phyloP scores from a whole-genome alignment of 2,329 filamentous ascomycete species.

The Coniochaeta sp. region DNA sequence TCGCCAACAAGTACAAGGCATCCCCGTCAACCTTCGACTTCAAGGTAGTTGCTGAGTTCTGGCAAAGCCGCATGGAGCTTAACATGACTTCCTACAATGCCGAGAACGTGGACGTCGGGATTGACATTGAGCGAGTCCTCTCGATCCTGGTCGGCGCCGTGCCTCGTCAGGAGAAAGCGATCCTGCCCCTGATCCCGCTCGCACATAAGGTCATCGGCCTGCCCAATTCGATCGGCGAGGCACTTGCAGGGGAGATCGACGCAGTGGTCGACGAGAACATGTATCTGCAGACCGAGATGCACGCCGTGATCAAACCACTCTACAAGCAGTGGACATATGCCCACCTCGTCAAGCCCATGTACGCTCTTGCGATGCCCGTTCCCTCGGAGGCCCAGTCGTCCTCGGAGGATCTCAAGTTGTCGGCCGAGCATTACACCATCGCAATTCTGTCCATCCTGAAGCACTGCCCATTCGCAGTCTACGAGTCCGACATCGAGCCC shows the following conservation, averaged over 20 bases:
- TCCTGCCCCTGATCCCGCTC: slow-evolving; percentile 19
- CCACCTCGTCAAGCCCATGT: slow-evolving; percentile 36
- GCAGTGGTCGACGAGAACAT: slow-evolving; percentile 31
- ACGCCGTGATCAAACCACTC: slow-evolving; percentile 35
- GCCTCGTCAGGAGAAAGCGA: slow-evolving; percentile 24
- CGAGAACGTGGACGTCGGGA: slow-evolving; percentile 6
- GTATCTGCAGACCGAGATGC: slow-evolving; percentile 30
- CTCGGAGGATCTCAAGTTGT: not conserved
- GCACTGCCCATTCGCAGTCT: slow-evolving; percentile 41
- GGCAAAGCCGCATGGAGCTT: slow-evolving; percentile 10
- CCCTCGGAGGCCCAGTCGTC: slow-evolving; percentile 15
- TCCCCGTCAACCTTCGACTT: slow-evolving; percentile 11
- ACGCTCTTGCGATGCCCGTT: slow-evolving; percentile 29
- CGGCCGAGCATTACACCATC: slow-evolving; percentile 33
- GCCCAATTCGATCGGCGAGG: slow-evolving; percentile 22
- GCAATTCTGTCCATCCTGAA: slow-evolving; percentile 40
- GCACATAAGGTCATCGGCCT: slow-evolving; percentile 24
- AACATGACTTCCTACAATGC: slow-evolving; percentile 4
- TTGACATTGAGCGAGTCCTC: slow-evolving; percentile 15
- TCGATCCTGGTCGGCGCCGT: slow-evolving; percentile 18
- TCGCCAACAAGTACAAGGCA: slow-evolving; percentile 36
- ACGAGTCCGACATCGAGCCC: slow-evolving; percentile 39
- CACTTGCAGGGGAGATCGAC: slow-evolving; percentile 33
- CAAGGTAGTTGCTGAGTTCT: slow-evolving; percentile 11
- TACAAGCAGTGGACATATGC: slow-evolving; percentile 39